Evolutionary conservation across 2,329 filamentous ascomycete species (phyloP), one percentile per base, ranked within the genome.

Genomic region (Atkinsonella hypoxylon): DNA sequence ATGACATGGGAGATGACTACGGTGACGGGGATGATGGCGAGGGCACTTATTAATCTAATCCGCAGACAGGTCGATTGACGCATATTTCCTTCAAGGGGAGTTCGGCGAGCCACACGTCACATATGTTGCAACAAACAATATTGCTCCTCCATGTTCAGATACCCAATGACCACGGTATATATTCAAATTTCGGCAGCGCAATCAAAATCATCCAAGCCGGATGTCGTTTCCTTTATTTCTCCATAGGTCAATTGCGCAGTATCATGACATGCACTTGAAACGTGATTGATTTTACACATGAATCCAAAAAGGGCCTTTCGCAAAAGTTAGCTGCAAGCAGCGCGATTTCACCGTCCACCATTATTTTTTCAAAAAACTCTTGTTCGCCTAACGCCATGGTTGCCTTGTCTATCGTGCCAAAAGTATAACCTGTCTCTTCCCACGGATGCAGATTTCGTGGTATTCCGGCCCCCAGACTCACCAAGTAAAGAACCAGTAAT

Each of bases 1-100:
- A 77, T 54, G 76, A 79, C 22, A 72, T 76, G 48, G 71, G 73
- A 36, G 72, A 75, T 20, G 75, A 76, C 45, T 72, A 72, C 45
- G 75, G 70, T 3, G 73, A 73, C 10, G 73, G 72, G 8, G 77
- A 76, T 22, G 78, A 76, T 34, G 75, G 68, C 40, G 70, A 71
- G 55, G 66, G 65, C 8, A 70, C 67, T 4, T 70, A 66, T 45
- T 69, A 62, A 56, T 36, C 26, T 44, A 17, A 34, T 26, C 38
- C 34, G 1, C 11, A 22, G 30, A 17, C 15, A 7, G 15, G 6
- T 6, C 31, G 46, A n/a, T 26, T 41, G 38, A 39, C 26, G 44
- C 36, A 9, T 17, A 30, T 31, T 17, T 40, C 26, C 1, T 36
- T 18, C 9, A 13, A 13, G 17, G 45, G 9, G n/a, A 26, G 3